Conservation (phyloP, 768 basidiomycete species). For the Phaeolepiota aurea region DNA sequence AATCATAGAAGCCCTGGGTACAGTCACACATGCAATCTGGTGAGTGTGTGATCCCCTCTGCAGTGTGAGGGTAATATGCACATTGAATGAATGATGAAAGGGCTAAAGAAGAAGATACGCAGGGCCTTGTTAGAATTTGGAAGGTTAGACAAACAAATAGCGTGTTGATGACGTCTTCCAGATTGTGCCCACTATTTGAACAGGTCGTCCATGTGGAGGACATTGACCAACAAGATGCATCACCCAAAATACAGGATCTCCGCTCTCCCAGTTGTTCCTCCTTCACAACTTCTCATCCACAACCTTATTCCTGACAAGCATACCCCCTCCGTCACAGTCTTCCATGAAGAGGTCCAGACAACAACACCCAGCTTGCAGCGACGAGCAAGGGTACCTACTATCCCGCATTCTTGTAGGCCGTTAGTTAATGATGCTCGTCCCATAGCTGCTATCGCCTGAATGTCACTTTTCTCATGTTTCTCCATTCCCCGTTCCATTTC, state of each 20-base stretch:
- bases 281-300: conserved; percentile 32
- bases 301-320: conserved; percentile 50
- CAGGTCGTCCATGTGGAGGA: neutral
- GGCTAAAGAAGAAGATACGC: too few species aligned
- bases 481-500: conserved; percentile 79
- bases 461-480: conserved; percentile 78
- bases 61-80: neutral
- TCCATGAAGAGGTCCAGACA: conserved; percentile 39
- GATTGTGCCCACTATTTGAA: neutral
- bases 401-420: neutral
- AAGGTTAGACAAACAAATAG: neutral
- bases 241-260: conserved; percentile 37
- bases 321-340: conserved; percentile 42
- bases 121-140: neutral
- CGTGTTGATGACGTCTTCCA: neutral
- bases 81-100: neutral
- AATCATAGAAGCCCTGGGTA: too few species aligned
- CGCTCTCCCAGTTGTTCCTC: conserved; percentile 38
- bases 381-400: conserved; percentile 41
- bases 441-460: conserved; percentile 35
- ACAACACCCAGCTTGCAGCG: conserved; percentile 60
- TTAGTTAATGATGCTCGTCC: neutral
- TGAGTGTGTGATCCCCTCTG: neutral
- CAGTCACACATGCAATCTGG: too few species aligned
- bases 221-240: neutral